phyloP scores from a whole-genome alignment of 257 asterid genomes.

The Phtheirospermum japonicum region DNA sequence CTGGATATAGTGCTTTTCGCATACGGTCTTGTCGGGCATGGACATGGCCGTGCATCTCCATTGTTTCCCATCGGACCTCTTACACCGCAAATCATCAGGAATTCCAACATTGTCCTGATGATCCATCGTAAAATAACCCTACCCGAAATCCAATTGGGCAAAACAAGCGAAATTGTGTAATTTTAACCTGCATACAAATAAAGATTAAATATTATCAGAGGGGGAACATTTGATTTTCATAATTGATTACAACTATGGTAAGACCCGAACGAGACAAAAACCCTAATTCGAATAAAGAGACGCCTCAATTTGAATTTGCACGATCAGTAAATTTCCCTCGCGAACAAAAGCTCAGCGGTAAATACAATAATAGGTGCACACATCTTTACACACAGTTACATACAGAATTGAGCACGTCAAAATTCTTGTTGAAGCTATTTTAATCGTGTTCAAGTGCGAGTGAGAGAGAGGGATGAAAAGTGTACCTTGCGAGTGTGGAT shows the following conservation, averaged over 20 bases:
- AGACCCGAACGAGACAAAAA: constrained; percentile 13
- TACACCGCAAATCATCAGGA: constrained; percentile 97
- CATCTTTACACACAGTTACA: not conserved
- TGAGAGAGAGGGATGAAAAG: not conserved
- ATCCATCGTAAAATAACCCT: constrained; percentile 55
- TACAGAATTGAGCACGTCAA: not conserved
- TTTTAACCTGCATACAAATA: constrained; percentile 33
- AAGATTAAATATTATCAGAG: not conserved
- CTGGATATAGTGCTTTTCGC: constrained; percentile 98
- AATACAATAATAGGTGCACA: not conserved
- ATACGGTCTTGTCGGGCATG: constrained; percentile 98
- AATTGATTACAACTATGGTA: not conserved
- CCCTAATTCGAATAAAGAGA: constrained; percentile 29
- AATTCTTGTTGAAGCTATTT: not conserved
- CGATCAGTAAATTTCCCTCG: constrained; percentile 10
- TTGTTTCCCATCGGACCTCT: constrained; percentile 99
- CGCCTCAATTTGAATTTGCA: constrained; percentile 17
- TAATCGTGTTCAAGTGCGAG: constrained; percentile 5
- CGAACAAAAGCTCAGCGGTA: constrained; percentile 1
- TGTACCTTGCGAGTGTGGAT: constrained; percentile 28
- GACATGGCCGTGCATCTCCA: constrained; percentile 99
- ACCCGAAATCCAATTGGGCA: constrained; percentile 6
- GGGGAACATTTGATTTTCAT: not conserved
- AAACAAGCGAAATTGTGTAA: constrained; percentile 20
- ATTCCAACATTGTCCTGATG: constrained; percentile 74